Evolutionary conservation across 192 early-diverging fungal genomes (phyloP).

Genomic region (Coemansia sp.): DNA sequence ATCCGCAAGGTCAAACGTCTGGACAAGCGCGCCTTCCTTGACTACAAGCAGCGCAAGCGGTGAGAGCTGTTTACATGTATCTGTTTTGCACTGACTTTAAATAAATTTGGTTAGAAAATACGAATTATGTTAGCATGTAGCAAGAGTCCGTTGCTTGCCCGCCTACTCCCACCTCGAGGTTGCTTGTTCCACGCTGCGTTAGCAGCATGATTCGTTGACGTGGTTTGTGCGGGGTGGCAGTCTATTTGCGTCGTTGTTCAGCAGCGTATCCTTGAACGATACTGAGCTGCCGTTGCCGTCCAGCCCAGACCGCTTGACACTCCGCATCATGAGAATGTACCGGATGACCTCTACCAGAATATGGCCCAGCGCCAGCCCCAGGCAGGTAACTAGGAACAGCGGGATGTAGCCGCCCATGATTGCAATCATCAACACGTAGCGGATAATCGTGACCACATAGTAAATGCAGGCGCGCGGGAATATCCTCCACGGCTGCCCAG

Average conservation of each 20-base stretch:
- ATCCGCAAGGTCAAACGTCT: constrained; percentile 52
- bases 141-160: no score
- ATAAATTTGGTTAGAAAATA: neutral
- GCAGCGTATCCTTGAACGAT: constrained; percentile 14
- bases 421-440: constrained; percentile 51
- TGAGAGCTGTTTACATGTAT: constrained; percentile 4
- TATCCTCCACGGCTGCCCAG: constrained; percentile 51
- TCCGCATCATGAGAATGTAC: constrained; percentile 31
- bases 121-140: neutral
- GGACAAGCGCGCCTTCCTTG: constrained; percentile 39
- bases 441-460: constrained; percentile 43
- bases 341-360: constrained; percentile 38
- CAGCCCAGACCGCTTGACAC: constrained; percentile 4
- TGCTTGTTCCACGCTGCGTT: neutral
- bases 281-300: constrained; percentile 1
- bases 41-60: constrained; percentile 28
- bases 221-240: constrained; percentile 21
- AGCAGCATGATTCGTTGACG: constrained; percentile 44
- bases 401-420: constrained; percentile 40
- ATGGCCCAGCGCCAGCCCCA: constrained; percentile 47
- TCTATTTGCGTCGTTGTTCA: neutral
- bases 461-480: constrained; percentile 49
- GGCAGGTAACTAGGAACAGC: constrained; percentile 32
- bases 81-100: neutral
- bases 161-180: no score